Base-by-base conservation (phyloP, 75 land plant genomes). In the Pinus tabuliformis region DNA sequence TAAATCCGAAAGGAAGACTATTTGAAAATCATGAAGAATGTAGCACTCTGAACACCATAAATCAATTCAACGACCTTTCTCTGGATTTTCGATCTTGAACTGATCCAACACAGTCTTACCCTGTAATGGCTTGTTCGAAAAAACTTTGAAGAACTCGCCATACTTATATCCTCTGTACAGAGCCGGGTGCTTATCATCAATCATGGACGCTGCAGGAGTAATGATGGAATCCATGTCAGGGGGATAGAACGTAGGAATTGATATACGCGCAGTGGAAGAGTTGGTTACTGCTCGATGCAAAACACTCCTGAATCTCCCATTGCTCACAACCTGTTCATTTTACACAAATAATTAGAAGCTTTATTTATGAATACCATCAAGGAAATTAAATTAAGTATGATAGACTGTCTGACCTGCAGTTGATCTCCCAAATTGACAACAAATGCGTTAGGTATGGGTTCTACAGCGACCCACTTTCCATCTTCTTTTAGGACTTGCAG, bases 241-340 rank as follows among this genome's bases (percentile, higher is more conserved):
- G 28, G 42, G 20, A 3, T 77, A 59, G 70, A 88, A 85, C 20
- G 39, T 63, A 2, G 80, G 70, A 59, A 78, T 22, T 7, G 85
- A 75, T 22, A 78, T 63, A 15, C 90, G 57, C 16, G 84, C 26
- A 0, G 5, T 28, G 1, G 17, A 54, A 37, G 84, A 17, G 62
- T 86, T 85, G 20, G 85, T 80, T 15, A 85, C 78, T 5, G 72
- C 90, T 57, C 90, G 79, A 73, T 85, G 87, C 52, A 77, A 82
- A 14, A 83, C 82, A 14, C 87, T 78, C 11, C 62, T 77, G 15
- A 82, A 62, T 56, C 60, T 79, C 37, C 82, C 85, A 63, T 88
- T 88, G 80, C 86, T 88, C n/a, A 88, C 80, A 2, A 85, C 63
- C 90, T 88, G 70, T 8, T 49, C 9, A 49, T 49, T 8, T 49